phyloP scores from a whole-genome alignment of 2,329 filamentous ascomycete genomes.

The Chrysoporthe cubensis region DNA sequence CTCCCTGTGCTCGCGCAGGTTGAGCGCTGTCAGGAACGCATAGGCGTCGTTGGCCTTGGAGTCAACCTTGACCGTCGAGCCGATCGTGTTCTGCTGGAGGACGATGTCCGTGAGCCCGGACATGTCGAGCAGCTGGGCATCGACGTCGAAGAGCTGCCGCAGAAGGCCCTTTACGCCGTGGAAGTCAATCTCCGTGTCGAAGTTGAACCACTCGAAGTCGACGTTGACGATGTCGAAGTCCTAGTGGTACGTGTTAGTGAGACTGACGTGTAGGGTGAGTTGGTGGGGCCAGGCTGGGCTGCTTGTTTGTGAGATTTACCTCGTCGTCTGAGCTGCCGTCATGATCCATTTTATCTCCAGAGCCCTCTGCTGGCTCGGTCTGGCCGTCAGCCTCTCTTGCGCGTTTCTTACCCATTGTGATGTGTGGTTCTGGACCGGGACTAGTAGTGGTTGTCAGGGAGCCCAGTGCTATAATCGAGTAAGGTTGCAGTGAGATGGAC shows the following conservation, averaged over 20 bases:
- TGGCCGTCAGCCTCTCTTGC: conserved; percentile 41
- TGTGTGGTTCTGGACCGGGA: neutral
- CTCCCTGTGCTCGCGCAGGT: conserved; percentile 76
- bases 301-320: conserved; percentile 38
- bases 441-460: neutral
- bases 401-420: conserved; percentile 42
- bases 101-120: conserved; percentile 86
- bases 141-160: conserved; percentile 89
- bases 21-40: conserved; percentile 87
- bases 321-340: conserved; percentile 58
- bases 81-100: conserved; percentile 82
- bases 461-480: neutral
- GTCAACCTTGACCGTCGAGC: conserved; percentile 96
- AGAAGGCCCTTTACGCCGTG: conserved; percentile 90
- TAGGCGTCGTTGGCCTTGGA: conserved; percentile 91
- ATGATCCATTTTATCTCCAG: conserved; percentile 43
- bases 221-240: conserved; percentile 92
- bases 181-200: conserved; percentile 86
- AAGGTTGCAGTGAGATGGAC: neutral
- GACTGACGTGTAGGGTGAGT: conserved; percentile 14
- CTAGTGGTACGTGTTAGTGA: conserved; percentile 48
- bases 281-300: conserved; percentile 16
- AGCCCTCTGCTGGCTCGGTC: conserved; percentile 32
- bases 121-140: conserved; percentile 83
- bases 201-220: conserved; percentile 99